Conservation (phyloP, 2,329 filamentous ascomycete species). For the Talaromyces sp. region DNA sequence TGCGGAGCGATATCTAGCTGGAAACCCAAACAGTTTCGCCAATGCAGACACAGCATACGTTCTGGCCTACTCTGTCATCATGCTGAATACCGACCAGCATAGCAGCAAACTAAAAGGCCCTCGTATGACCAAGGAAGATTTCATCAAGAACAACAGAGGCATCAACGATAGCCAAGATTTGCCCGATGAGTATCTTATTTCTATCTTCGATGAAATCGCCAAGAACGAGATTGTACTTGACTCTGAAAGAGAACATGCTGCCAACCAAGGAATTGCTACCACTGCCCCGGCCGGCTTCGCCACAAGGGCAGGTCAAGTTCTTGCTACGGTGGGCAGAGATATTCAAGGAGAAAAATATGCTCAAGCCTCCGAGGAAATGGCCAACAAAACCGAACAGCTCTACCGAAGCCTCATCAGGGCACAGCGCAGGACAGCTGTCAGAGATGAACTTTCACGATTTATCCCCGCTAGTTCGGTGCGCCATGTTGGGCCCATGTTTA, state of each 20-base stretch:
- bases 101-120: slow-evolving; percentile 74
- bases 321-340: slow-evolving; percentile 88
- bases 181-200: slow-evolving; percentile 82
- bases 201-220: slow-evolving; percentile 88
- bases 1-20: slow-evolving; percentile 87
- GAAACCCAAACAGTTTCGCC: slow-evolving; percentile 94
- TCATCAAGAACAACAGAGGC: slow-evolving; percentile 97
- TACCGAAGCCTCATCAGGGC: slow-evolving; percentile 91
- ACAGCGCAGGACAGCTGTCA: slow-evolving; percentile 72
- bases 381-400: slow-evolving; percentile 70
- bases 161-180: slow-evolving; percentile 96
- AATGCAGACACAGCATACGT: slow-evolving; percentile 98
- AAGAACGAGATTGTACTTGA: slow-evolving; percentile 90
- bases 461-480: slow-evolving; percentile 91
- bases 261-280: slow-evolving; percentile 62
- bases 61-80: slow-evolving; percentile 89
- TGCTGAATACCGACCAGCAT: slow-evolving; percentile 94
- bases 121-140: slow-evolving; percentile 93
- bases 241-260: slow-evolving; percentile 84
- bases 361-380: slow-evolving; percentile 93
- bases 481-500: slow-evolving; percentile 97
- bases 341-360: slow-evolving; percentile 87
- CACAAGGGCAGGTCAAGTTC: slow-evolving; percentile 76
- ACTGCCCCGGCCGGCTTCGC: slow-evolving; percentile 64
- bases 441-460: slow-evolving; percentile 63